These are phyloP conservation scores for Boletus semigastroideus DNA, from an alignment of 1,284 basidiomycete species.

Conservation along the genomic window DNA sequence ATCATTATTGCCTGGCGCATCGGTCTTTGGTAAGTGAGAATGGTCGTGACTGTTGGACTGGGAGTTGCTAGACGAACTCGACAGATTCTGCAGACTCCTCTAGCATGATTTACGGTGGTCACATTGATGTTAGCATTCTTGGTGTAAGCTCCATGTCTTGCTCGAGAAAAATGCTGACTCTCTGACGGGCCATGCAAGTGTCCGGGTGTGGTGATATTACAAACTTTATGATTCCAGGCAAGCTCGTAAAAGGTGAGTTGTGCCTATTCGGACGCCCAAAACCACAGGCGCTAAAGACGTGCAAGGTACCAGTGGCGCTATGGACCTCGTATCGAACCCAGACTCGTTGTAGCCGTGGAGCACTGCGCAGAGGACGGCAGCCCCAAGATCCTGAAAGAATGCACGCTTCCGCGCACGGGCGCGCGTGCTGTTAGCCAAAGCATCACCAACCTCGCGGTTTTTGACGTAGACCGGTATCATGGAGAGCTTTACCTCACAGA, in stretches of 20 bases:
- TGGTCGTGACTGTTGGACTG: neutral
- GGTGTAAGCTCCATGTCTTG: constrained; percentile 45
- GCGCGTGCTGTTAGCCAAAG: constrained; percentile 82
- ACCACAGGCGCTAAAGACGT: constrained; percentile 5
- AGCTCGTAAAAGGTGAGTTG: constrained; percentile 73
- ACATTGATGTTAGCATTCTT: constrained; percentile 90
- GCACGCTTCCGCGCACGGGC: constrained; percentile 84
- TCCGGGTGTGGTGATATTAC: constrained; percentile 89
- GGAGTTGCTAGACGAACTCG: constrained; percentile 11
- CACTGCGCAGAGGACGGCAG: constrained; percentile 86
- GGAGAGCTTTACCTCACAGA: constrained; percentile 77
- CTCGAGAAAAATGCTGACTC: constrained; percentile 6
- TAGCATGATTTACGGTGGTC: constrained; percentile 92
- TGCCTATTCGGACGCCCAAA: neutral
- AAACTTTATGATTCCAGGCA: constrained; percentile 96
- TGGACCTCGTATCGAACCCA: constrained; percentile 92
- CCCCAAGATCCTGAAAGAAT: constrained; percentile 81
- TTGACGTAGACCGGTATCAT: constrained; percentile 75
- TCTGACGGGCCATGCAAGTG: constrained; percentile 86
- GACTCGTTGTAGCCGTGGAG: constrained; percentile 85
- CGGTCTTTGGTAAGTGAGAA: constrained; percentile 67
- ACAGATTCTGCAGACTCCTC: constrained; percentile 85
- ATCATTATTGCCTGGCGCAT: constrained; percentile 86
- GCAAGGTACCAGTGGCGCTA: constrained; percentile 87
- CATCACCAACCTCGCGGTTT: constrained; percentile 89